Conservation (phyloP, 2,329 filamentous ascomycete genomes). For the Teratosphaeriaceae sp. region DNA sequence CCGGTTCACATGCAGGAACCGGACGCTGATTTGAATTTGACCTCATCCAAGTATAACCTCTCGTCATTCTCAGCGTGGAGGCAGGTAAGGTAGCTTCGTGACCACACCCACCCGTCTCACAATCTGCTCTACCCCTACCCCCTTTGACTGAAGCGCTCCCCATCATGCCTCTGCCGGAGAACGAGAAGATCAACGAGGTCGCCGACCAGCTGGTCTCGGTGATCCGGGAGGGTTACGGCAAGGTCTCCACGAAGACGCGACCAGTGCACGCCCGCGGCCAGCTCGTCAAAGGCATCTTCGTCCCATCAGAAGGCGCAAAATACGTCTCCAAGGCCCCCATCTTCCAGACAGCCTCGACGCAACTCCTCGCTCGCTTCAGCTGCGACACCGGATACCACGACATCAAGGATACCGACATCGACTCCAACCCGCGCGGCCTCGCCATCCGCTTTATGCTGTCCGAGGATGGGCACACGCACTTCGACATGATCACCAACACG, state of each 20-base stretch:
- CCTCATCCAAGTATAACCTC: too few species aligned
- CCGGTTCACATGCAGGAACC: too few species aligned
- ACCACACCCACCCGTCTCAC: too few species aligned
- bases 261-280: slow-evolving; percentile 9
- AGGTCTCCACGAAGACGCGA: slow-evolving; percentile 2
- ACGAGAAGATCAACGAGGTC: not conserved
- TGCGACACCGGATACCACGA: slow-evolving; percentile 13
- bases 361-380: slow-evolving; percentile 14
- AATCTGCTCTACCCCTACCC: too few species aligned
- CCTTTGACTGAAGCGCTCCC: too few species aligned
- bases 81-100: too few species aligned
- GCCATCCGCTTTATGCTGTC: slow-evolving; percentile 12
- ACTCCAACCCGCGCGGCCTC: slow-evolving; percentile 9
- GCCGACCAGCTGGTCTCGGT: slow-evolving; percentile 2
- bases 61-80: too few species aligned
- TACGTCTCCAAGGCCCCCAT: slow-evolving; percentile 13
- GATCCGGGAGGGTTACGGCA: slow-evolving; percentile 1
- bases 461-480: slow-evolving; percentile 14
- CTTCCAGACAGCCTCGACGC: slow-evolving; percentile 10
- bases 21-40: too few species aligned
- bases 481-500: slow-evolving; percentile 15
- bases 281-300: slow-evolving; percentile 9
- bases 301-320: slow-evolving; percentile 21
- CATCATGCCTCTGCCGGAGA: slow-evolving; percentile 4
- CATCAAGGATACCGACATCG: slow-evolving; percentile 13